Evolutionary conservation across 129 eudicot genomes (phyloP), one percentile per base, ranked within the genome.

Genomic region (Daucus carota): DNA sequence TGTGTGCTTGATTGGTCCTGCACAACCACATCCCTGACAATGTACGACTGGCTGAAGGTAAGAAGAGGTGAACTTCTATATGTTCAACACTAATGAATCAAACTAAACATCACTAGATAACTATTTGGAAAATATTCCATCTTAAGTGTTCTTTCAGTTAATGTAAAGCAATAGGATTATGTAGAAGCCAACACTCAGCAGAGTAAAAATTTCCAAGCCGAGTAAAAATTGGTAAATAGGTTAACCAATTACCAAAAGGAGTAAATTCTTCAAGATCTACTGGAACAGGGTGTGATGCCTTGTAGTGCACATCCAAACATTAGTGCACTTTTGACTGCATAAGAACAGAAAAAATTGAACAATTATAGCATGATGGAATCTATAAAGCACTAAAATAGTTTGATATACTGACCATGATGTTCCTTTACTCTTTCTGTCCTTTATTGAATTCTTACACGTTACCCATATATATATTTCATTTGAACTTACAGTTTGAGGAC

Each of bases 1-100:
- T 91, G 96, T 77, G 99, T 92, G 78, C 99, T 95, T 81, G 99
- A 95, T 80, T 95, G 99, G 99, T 95, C 99, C 4, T 95, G 99
- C 92, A 95, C 99, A 57, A 85, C 92, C 18, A 95, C 99, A 52
- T 91, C 97, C 60, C 81, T 95, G 88, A 95, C 97, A 20, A 95
- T 95, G 99, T 95, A 95, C 80, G 99, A 95, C 81, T 95, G 99
- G 99, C 96, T 95, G 79, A 95, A 95, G 99, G 99, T 95, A 75
- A 72, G 86, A 70, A 36, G 50, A n/a, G 50, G 52, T 34, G 0
- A 20, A 38, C 20, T 70, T 70, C 31, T 70, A 8, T 41, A 42
- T 50, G 74, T 69, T 72, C 43, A 40, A 26, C 62, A 70, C 33
- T 14, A 36, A 18, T 20, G 22, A 57, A 42, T 45, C 54, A 76